phyloP scores from a whole-genome alignment of 139 green algal genomes.

The Closterium sp. region DNA sequence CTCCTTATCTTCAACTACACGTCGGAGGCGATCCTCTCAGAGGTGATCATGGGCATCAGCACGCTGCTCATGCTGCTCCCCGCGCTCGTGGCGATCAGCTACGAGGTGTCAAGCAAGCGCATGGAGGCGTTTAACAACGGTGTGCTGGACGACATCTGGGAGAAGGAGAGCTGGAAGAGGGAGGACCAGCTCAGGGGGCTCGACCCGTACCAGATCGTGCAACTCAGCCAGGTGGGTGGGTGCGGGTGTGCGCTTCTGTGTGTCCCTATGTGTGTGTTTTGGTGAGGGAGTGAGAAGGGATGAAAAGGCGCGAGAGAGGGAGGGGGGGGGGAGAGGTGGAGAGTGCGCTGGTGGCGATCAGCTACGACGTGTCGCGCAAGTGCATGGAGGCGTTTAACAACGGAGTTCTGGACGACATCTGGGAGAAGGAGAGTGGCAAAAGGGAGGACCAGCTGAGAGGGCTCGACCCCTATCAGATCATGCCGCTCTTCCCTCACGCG shows the following conservation, averaged over 20 bases:
- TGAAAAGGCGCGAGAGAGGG: no score
- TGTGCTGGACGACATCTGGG: background rate
- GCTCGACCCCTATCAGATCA: background rate
- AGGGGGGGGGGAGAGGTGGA: background rate
- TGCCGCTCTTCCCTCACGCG: background rate
- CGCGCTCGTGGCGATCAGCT: background rate
- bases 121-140: conserved; percentile 3
- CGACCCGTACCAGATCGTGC: background rate
- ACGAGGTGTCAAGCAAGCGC: background rate
- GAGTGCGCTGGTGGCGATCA: background rate
- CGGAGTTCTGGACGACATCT: background rate
- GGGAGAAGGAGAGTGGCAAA: background rate
- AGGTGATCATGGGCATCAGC: background rate
- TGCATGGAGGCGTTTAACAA: background rate
- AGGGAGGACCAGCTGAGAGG: background rate
- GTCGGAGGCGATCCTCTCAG: background rate
- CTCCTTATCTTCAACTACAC: conserved; percentile 6
- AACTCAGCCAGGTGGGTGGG: background rate
- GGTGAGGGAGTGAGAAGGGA: background rate
- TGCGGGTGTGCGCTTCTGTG: background rate
- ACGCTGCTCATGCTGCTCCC: background rate
- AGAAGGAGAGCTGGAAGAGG: background rate
- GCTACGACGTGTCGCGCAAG: background rate
- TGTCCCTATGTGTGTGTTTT: background rate
- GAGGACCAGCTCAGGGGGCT: background rate